Base-by-base conservation (phyloP, 257 asterid genomes). In the Salvia hispanica region DNA sequence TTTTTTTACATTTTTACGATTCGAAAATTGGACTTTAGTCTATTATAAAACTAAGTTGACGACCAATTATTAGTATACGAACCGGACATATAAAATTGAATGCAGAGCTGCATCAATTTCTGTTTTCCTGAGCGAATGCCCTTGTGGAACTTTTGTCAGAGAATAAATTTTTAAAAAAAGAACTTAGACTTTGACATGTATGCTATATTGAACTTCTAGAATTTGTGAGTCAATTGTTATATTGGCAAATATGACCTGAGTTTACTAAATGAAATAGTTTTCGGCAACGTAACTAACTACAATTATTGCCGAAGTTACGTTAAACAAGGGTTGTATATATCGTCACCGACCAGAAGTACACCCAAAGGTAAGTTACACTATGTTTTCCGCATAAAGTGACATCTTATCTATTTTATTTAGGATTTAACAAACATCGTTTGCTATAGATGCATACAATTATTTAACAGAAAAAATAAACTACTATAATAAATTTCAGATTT, bases 291-390 rank as follows among this genome's bases (percentile, higher is more conserved):
- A 25, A 25, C 31, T 25, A 18, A 9, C 44, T 62, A 31, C 7
- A 28, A 52, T 62, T 40, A 46, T 37, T 12, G 64, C 12, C 6
- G 21, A n/a, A 46, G 33, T 33, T 13, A 16, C 16, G 39, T 15
- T 58, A 25, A 58, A 47, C 57, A 18, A 42, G 62, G 65, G 62
- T 48, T 47, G n/a, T n/a, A 39, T 39, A 58, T 50, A 7, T 39
- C 45, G 58, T 45, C 13, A 18, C 58, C 13, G 55, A 75, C 52
- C 25, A 75, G 56, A 74, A 34, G 77, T 71, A 52, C 13, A 28
- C 63, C 44, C 66, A 36, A 76, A 64, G 73, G 70, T 53, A 76
- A 65, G 77, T 33, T 43, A 70, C n/a, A 39, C 53, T 16, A 5
- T 14, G 40, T 39, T 5, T 18, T 62, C 15, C 7, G 39, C n/a